Conservation (phyloP, 2,329 filamentous ascomycete species). For the Keithomyces neogunnii region DNA sequence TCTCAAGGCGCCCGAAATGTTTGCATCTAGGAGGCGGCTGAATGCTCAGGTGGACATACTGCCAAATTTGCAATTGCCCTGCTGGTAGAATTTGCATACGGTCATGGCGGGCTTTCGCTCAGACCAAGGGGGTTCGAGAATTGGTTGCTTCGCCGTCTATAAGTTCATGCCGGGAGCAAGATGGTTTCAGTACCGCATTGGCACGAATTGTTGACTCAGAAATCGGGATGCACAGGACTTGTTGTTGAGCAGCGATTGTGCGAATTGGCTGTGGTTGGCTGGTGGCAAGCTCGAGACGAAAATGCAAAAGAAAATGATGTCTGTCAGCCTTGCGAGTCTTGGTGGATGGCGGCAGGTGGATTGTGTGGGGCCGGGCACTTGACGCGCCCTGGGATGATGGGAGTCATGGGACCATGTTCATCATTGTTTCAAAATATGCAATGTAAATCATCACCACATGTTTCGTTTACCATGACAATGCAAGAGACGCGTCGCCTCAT, state of each 20-base stretch:
- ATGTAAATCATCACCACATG: too few relatives aligned
- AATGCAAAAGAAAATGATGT: background rate
- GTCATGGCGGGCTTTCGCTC: constrained; percentile 21
- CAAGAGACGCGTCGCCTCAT: too few relatives aligned
- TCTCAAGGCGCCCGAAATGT: background rate
- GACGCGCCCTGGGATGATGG: too few relatives aligned
- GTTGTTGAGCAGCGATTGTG: background rate
- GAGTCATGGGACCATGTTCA: too few relatives aligned
- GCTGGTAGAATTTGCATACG: constrained; percentile 40
- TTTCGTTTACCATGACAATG: too few relatives aligned
- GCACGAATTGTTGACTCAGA: too few relatives aligned
- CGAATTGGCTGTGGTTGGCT: background rate
- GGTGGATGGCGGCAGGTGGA: background rate
- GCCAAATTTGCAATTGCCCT: constrained; percentile 44
- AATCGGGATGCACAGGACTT: background rate
- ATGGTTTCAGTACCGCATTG: background rate
- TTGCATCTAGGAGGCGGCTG: background rate
- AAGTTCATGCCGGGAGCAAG: constrained; percentile 4
- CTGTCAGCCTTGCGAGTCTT: constrained; percentile 9
- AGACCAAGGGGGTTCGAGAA: constrained; percentile 1
- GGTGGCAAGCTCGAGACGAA: constrained; percentile 7
- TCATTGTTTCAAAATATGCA: too few relatives aligned
- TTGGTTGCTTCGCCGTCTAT: background rate
- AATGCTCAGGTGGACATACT: constrained; percentile 27
- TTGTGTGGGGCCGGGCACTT: too few relatives aligned